phyloP scores from a whole-genome alignment of 2,329 filamentous ascomycete genomes.

The Lachnellula occidentalis region DNA sequence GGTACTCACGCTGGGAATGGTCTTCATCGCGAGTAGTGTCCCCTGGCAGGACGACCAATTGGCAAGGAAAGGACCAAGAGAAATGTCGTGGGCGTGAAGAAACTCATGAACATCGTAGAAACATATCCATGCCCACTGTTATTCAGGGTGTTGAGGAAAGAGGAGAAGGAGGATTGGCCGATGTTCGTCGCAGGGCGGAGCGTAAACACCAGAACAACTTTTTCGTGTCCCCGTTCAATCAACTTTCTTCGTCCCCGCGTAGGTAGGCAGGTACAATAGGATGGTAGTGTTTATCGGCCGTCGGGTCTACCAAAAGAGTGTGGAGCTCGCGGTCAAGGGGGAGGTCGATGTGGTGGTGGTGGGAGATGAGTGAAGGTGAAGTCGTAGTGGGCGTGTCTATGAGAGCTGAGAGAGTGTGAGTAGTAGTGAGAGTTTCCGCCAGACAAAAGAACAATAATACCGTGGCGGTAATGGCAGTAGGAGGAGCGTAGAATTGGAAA shows the following conservation, averaged over 20 bases:
- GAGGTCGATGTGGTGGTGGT: background rate
- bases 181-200: background rate
- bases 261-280: background rate
- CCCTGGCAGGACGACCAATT: conserved; percentile 16
- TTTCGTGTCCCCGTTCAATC: background rate
- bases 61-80: conserved; percentile 20
- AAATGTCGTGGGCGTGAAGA: conserved; percentile 17
- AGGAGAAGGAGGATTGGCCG: conserved; percentile 1
- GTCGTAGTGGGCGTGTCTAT: background rate
- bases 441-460: background rate
- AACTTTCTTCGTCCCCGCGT: background rate
- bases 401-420: background rate
- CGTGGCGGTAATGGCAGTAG: background rate
- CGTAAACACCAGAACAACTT: conserved; percentile 5
- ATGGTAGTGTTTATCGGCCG: background rate
- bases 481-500: background rate
- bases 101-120: conserved; percentile 26
- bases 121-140: conserved; percentile 22
- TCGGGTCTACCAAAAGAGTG: background rate
- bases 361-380: background rate
- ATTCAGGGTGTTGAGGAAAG: conserved; percentile 6
- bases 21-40: conserved; percentile 27
- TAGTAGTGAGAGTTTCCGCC: background rate
- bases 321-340: background rate
- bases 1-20: conserved; percentile 29